Evolutionary conservation across 176 grass and related monocot species (phyloP).

Genomic region (Aegilops longissima): DNA sequence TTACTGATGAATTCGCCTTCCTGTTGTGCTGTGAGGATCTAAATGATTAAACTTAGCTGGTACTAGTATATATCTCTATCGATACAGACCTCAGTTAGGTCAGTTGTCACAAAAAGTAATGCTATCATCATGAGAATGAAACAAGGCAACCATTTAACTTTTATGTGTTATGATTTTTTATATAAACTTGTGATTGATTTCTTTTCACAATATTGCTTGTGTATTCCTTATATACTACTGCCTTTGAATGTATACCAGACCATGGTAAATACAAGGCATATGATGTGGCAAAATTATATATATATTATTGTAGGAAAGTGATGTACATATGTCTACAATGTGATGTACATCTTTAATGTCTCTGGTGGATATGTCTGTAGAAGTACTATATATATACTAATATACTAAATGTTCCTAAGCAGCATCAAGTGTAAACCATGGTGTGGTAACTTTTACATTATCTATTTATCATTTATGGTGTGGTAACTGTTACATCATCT

Average conservation of each 20-base stretch:
- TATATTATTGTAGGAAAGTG: not conserved
- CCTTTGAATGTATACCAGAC: not conserved
- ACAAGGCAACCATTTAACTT: not conserved
- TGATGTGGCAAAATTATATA: not conserved
- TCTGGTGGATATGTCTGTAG: not conserved
- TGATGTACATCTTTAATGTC: slow-evolving; percentile 1
- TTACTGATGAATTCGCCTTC: not conserved
- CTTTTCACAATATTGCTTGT: not conserved
- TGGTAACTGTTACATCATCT: not conserved
- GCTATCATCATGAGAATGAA: slow-evolving; percentile 3
- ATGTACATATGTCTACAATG: not conserved
- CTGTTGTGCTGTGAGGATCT: not conserved
- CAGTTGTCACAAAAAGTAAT: not conserved
- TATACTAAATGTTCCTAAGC: slow-evolving; percentile 3
- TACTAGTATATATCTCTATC: not conserved
- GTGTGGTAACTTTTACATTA: not conserved
- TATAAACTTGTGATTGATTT: not conserved
- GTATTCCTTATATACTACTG: not conserved
- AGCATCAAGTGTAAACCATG: not conserved
- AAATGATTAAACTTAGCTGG: not conserved
- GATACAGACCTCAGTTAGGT: not conserved
- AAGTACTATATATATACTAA: not conserved
- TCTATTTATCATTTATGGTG: not conserved
- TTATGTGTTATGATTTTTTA: not conserved
- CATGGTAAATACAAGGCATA: not conserved